Evolutionary conservation across 2,329 filamentous ascomycete species (phyloP), one percentile per base, ranked within the genome.

Genomic region (Fusarium metavorans): DNA sequence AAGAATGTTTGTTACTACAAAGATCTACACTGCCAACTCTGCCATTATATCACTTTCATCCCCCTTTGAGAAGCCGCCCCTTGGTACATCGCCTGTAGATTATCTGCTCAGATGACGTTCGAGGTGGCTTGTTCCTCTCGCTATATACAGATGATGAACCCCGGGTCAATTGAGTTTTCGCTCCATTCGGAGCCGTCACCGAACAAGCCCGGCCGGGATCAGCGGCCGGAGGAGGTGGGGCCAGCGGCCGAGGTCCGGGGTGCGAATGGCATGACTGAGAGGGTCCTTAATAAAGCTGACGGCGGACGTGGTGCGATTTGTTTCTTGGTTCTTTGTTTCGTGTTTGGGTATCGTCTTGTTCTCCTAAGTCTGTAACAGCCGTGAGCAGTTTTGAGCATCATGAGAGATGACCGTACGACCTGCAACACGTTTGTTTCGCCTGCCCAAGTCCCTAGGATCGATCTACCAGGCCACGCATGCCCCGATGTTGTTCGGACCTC

Each of bases 181-280:
- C 64, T 67, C 60, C 48, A 70, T 64, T 64, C 58, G 37, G 45
- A 57, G 54, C 63, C 63, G 67, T 63, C 39, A 18, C 45, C 52
- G 64, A 54, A 16, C 27, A 20, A 16, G 32, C 25, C 23, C 30
- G 59, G 48, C 63, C 52, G 70, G 67, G 67, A 43, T 72, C 35
- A 66, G 43, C 52, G 58, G 23, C 54, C 45, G 48, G 48, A 52
- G 10, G 7, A 52, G 27, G 48, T 52, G 48, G 48, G 11, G 25
- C 48, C 6, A 52, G 18, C 48, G 64, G 59, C 52, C 37, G 39
- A 20, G 63, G 32, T 14, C 59, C 23, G 39, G 54, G 37, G 56
- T 35, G 18, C 3, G 9, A 20, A 10, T 50, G 41, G 39, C 25
- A 58, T 37, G 54, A 58, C 37, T 30, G 23, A 37, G 54, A 23